phyloP scores from a whole-genome alignment of 2,329 filamentous ascomycete genomes.

The Stachybotrys chartarum region DNA sequence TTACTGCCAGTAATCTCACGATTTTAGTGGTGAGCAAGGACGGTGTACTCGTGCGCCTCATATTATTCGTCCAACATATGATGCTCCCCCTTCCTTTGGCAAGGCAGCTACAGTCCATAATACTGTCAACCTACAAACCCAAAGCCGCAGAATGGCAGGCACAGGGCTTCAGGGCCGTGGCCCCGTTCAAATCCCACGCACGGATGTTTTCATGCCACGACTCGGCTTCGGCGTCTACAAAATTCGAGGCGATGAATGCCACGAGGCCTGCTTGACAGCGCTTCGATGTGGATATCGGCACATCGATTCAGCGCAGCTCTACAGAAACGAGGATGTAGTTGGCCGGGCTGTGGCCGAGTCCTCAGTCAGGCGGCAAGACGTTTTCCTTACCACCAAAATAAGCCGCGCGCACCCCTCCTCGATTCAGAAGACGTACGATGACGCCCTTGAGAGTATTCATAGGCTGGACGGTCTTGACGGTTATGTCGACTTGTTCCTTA shows the following conservation, averaged over 20 bases:
- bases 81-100: no score
- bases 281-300: constrained; percentile 53
- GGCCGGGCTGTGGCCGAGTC: constrained; percentile 54
- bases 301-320: constrained; percentile 56
- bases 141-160: not conserved
- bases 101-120: no score
- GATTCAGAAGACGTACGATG: constrained; percentile 51
- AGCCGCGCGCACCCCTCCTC: constrained; percentile 36
- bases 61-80: no score
- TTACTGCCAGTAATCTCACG: no score
- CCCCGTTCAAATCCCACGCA: constrained; percentile 13
- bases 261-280: constrained; percentile 50
- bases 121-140: no score
- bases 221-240: constrained; percentile 69
- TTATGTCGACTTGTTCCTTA: constrained; percentile 65
- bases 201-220: constrained; percentile 42
- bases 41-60: no score
- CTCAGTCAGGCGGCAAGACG: constrained; percentile 45
- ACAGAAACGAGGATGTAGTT: constrained; percentile 62
- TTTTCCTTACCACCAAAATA: constrained; percentile 70
- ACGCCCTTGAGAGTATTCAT: constrained; percentile 52
- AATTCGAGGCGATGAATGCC: constrained; percentile 46
- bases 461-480: constrained; percentile 50
- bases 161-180: constrained; percentile 7
- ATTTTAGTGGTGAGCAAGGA: no score